Evolutionary conservation across 495 filamentous ascomycete genomes (phyloP).

Genomic region (Aspergillus sparsus): DNA sequence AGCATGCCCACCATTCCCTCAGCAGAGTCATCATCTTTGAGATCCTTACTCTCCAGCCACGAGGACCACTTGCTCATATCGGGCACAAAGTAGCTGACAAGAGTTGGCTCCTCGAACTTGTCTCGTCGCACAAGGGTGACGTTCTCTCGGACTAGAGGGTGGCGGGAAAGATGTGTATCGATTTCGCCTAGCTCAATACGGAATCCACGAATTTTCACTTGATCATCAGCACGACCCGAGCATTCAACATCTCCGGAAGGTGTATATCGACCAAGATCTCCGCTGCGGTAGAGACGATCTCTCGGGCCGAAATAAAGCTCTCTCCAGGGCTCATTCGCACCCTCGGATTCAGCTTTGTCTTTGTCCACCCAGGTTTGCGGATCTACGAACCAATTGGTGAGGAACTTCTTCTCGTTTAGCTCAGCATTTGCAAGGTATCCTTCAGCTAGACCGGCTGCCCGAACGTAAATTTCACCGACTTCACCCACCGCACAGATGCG

Average conservation of each 20-base stretch:
- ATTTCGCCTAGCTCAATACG: conserved; percentile 94
- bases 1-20: conserved; percentile 62
- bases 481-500: conserved; percentile 79
- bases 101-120: conserved; percentile 82
- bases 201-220: conserved; percentile 96
- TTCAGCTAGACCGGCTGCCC: conserved; percentile 87
- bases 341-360: conserved; percentile 50
- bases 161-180: conserved; percentile 76
- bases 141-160: conserved; percentile 81
- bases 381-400: conserved; percentile 87
- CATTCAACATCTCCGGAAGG: conserved; percentile 73
- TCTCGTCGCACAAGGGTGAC: conserved; percentile 85
- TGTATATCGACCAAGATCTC: conserved; percentile 76
- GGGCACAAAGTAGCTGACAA: conserved; percentile 91
- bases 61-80: conserved; percentile 69
- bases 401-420: conserved; percentile 76
- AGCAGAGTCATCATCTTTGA: conserved; percentile 49
- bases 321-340: conserved; percentile 64
- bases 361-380: conserved; percentile 68
- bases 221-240: conserved; percentile 80
- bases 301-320: conserved; percentile 78
- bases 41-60: conserved; percentile 61
- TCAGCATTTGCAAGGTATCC: conserved; percentile 75
- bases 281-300: conserved; percentile 83
- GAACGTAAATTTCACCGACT: conserved; percentile 83